Percentiles rank a stretch among this genome's conserved stretches.
Conservation (phyloP, 2,329 filamentous ascomycete species). For the Geosmithia flava region DNA sequence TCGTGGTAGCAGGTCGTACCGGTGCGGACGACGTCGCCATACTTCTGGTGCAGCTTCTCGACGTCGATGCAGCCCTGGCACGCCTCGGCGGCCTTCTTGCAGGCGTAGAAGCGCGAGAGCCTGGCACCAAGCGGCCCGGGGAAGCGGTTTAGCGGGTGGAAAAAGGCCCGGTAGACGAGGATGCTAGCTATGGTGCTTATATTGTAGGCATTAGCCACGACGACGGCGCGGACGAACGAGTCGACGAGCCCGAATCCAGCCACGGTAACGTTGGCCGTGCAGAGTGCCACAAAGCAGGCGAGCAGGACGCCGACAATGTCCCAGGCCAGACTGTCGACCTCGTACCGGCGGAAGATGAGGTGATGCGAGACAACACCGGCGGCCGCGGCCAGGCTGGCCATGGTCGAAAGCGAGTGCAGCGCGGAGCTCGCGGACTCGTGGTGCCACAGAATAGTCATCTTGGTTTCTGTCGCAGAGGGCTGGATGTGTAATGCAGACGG, state of each 20-base stretch:
- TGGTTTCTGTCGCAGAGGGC: neutral
- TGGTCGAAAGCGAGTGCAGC: neutral
- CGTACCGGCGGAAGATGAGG: slow-evolving; percentile 2
- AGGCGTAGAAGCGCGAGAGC: slow-evolving; percentile 10
- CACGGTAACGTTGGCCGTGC: neutral
- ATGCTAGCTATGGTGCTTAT: slow-evolving; percentile 4
- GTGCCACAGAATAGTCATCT: neutral
- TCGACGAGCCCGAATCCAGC: neutral
- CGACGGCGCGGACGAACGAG: neutral
- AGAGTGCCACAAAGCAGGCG: neutral
- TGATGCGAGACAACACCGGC: slow-evolving; percentile 1
- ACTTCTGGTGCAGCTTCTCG: slow-evolving; percentile 12
- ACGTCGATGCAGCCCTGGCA: slow-evolving; percentile 12
- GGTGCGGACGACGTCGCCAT: slow-evolving; percentile 16
- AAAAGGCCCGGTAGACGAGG: slow-evolving; percentile 7
- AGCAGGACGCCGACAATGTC: slow-evolving; percentile 1
- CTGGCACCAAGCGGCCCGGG: slow-evolving; percentile 7
- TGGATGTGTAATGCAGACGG: too few species aligned
- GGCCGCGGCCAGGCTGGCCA: neutral
- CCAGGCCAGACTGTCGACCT: slow-evolving; percentile 1
- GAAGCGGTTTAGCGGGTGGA: slow-evolving; percentile 9
- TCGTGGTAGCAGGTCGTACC: slow-evolving; percentile 7
- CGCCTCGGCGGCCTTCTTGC: slow-evolving; percentile 8
- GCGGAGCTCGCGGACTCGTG: neutral
- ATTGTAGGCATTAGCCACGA: slow-evolving; percentile 1